Base-by-base conservation (phyloP, 2,329 filamentous ascomycete genomes). In the Cyphellophora attinorum region DNA sequence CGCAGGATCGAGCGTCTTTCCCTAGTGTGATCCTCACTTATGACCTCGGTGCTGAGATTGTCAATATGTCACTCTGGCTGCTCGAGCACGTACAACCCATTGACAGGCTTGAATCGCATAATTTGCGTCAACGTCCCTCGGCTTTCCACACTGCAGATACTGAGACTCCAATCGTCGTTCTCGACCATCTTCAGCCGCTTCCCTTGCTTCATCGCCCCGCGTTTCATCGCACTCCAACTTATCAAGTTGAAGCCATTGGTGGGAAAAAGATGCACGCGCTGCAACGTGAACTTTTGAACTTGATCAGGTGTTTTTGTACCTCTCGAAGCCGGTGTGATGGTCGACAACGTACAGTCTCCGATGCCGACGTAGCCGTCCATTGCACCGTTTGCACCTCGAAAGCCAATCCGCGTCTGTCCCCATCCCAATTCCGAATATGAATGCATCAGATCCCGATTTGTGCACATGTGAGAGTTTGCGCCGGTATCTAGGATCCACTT, bases 401-500 rank as follows among this genome's bases (percentile, higher is more conserved):
- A 25, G 8, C 21, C 21, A 25, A 8, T 25, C 21, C n/a, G 21
- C 21, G 8, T 8, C 21, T 25, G 21, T n/a, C 21, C 21, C 21
- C 21, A 25, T n/a, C 8, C 8, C 21, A 25, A n/a, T n/a, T 25
- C 21, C 21, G 21, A 8, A 25, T 39, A 42, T 18, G 33, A 32
- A 33, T 41, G 39, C 13, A 40, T 12, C 8, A 40, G 29, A 11
- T 16, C 12, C 25, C 37, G 38, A 21, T 40, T 40, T 14, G 27
- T 31, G 34, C 40, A 40, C 10, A 38, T 35, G 16, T 42, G 40
- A 12, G 40, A 35, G 3, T 33, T 42, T 5, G 40, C 40, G 18
- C 40, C 40, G 6, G 40, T 42, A 27, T 42, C 40, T 19, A 42
- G 34, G 17, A 42, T 42, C 40, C 40, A 42, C 17, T 42, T 36